These are phyloP conservation scores for Rhizomucor miehei DNA, from an alignment of 371 early-diverging fungal species.

Conservation along the genomic window DNA sequence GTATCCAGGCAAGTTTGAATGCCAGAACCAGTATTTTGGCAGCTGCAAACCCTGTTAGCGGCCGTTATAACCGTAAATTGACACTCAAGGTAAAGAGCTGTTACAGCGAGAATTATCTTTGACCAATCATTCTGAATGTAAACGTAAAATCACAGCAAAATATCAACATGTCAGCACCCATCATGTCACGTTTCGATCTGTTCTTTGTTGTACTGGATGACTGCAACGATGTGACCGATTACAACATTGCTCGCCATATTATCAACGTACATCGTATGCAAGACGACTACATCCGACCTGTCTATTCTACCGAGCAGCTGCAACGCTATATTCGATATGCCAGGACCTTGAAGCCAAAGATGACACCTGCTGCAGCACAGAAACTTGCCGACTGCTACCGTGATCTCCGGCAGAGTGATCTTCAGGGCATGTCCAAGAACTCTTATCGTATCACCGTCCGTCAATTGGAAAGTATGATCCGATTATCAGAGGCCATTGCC, in stretches of 20 bases:
- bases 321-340: slow-evolving; percentile 89
- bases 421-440: slow-evolving; percentile 68
- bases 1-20: slow-evolving; percentile 98
- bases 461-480: slow-evolving; percentile 97
- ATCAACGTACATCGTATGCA: slow-evolving; percentile 85
- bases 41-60: slow-evolving; percentile 98
- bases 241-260: slow-evolving; percentile 92
- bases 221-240: slow-evolving; percentile 90
- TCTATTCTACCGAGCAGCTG: slow-evolving; percentile 76
- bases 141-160: slow-evolving; percentile 74
- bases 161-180: slow-evolving; percentile 96
- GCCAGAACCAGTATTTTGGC: slow-evolving; percentile 98
- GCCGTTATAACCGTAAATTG: slow-evolving; percentile 94
- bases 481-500: slow-evolving; percentile 97
- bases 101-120: background rate
- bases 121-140: background rate
- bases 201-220: slow-evolving; percentile 99
- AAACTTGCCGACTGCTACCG: slow-evolving; percentile 87
- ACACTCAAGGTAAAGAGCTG: slow-evolving; percentile 69
- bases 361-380: slow-evolving; percentile 80
- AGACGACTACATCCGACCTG: slow-evolving; percentile 70
- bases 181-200: slow-evolving; percentile 99
- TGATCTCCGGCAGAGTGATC: slow-evolving; percentile 88
- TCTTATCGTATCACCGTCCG: slow-evolving; percentile 98
- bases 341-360: slow-evolving; percentile 82